Conservation (phyloP, 305 asterid genomes). For the Solanum hybrid region DNA sequence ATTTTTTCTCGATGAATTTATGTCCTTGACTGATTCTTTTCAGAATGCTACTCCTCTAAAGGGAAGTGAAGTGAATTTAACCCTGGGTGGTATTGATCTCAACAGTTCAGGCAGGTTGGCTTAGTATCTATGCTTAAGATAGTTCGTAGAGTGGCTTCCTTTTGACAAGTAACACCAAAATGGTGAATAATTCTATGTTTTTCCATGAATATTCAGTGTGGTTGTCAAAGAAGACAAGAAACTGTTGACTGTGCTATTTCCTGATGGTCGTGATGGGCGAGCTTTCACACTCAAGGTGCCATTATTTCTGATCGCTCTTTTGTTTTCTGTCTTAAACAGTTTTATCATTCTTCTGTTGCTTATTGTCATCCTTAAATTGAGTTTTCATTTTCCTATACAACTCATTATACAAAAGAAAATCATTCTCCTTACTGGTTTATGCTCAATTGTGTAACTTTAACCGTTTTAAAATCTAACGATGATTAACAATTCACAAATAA, state of each 20-base stretch:
- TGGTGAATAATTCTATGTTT: neutral
- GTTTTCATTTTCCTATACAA: neutral
- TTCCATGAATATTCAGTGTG: slow-evolving; percentile 49
- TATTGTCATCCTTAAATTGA: slow-evolving; percentile 1
- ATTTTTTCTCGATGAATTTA: neutral
- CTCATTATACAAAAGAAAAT: neutral
- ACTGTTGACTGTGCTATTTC: slow-evolving; percentile 82
- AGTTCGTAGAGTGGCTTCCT: neutral
- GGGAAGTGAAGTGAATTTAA: slow-evolving; percentile 81
- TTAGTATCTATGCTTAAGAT: slow-evolving; percentile 11
- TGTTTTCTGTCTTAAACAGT: slow-evolving; percentile 2
- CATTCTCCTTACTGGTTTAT: neutral
- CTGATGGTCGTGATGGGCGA: slow-evolving; percentile 96
- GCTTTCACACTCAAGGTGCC: slow-evolving; percentile 96
- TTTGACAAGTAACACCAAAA: neutral
- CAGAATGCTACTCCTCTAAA: slow-evolving; percentile 78
- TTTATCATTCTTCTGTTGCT: neutral
- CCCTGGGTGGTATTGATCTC: slow-evolving; percentile 99
- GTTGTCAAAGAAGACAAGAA: slow-evolving; percentile 98
- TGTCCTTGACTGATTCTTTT: slow-evolving; percentile 4
- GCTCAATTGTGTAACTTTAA: neutral
- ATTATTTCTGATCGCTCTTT: slow-evolving; percentile 3
- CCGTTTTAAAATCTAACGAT: neutral
- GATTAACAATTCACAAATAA: neutral
- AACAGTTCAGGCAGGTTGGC: slow-evolving; percentile 99